A percentile compares a stretch with the other conserved stretches of the same genome.
phyloP scores from a whole-genome alignment of 2,329 filamentous ascomycete species.

The Scytalidium lignicola region DNA sequence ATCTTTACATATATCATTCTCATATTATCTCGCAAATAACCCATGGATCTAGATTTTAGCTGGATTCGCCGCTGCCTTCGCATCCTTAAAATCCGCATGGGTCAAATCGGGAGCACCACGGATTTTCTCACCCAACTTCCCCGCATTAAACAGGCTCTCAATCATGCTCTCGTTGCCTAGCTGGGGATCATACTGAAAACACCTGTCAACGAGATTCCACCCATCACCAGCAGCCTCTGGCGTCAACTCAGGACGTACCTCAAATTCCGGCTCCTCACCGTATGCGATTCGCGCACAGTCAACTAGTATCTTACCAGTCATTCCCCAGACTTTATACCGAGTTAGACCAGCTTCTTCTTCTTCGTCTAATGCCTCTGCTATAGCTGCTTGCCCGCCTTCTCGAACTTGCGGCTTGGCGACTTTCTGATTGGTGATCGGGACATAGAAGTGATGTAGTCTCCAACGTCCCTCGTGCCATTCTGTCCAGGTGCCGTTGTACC shows the following conservation, averaged over 20 bases:
- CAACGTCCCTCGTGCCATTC: conserved; percentile 74
- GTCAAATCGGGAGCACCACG: conserved; percentile 45
- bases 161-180: conserved; percentile 59
- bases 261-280: conserved; percentile 76
- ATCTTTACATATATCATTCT: no score
- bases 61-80: conserved; percentile 32
- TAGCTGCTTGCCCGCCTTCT: conserved; percentile 37
- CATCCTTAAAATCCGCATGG: conserved; percentile 40
- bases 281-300: conserved; percentile 85
- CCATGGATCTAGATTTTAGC: conserved; percentile 3
- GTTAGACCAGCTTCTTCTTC: conserved; percentile 38
- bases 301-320: conserved; percentile 87
- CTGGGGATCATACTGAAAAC: conserved; percentile 22
- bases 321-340: conserved; percentile 85
- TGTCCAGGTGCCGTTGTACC: conserved; percentile 84
- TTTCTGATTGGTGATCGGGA: conserved; percentile 68
- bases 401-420: conserved; percentile 53
- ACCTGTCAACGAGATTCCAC: conserved; percentile 4
- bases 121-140: conserved; percentile 45
- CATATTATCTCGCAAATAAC: no score
- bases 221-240: conserved; percentile 30
- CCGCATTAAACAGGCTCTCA: conserved; percentile 46
- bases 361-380: conserved; percentile 41
- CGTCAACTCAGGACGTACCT: conserved; percentile 41
- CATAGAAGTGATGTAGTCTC: conserved; percentile 88